Percentiles rank a stretch among this genome's conserved stretches.
Conservation (phyloP, 1,139 yeast genomes). For the Lipomyces yarrowii region DNA sequence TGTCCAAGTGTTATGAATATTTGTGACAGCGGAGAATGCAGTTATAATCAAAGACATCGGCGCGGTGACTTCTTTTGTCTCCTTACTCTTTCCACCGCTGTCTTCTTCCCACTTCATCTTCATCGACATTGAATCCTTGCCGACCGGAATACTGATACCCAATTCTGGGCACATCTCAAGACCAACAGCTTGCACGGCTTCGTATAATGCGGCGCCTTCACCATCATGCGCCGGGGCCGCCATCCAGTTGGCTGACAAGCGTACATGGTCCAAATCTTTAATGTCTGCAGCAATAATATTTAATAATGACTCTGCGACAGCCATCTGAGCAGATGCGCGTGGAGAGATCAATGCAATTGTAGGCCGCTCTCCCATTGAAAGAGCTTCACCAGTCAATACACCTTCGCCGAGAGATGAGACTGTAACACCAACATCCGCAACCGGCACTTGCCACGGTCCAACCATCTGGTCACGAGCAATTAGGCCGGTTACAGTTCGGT, state of each 20-base stretch:
- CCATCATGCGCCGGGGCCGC: slow-evolving; percentile 94
- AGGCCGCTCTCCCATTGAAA: slow-evolving; percentile 98
- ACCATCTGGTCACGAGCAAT: slow-evolving; percentile 98
- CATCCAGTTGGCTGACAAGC: slow-evolving; percentile 99
- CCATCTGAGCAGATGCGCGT: slow-evolving; percentile 95
- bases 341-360: slow-evolving; percentile 85
- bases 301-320: slow-evolving; percentile 91
- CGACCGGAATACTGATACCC: slow-evolving; percentile 93
- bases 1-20: slow-evolving; percentile 93
- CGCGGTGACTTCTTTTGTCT: slow-evolving; percentile 79
- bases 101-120: slow-evolving; percentile 92
- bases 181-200: slow-evolving; percentile 97
- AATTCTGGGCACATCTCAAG: slow-evolving; percentile 91
- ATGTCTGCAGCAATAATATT: slow-evolving; percentile 91
- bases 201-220: slow-evolving; percentile 93
- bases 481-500: slow-evolving; percentile 93
- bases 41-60: slow-evolving; percentile 93
- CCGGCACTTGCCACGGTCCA: slow-evolving; percentile 99
- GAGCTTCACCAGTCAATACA: slow-evolving; percentile 88
- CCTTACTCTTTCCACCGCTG: slow-evolving; percentile 29
- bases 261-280: slow-evolving; percentile 69
- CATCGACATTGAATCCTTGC: slow-evolving; percentile 99
- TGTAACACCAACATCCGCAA: slow-evolving; percentile 98
- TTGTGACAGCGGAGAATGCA: slow-evolving; percentile 83
- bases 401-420: slow-evolving; percentile 83